Conservation (phyloP, 805 yeast genomes). For the Teunomyces atbi region DNA sequence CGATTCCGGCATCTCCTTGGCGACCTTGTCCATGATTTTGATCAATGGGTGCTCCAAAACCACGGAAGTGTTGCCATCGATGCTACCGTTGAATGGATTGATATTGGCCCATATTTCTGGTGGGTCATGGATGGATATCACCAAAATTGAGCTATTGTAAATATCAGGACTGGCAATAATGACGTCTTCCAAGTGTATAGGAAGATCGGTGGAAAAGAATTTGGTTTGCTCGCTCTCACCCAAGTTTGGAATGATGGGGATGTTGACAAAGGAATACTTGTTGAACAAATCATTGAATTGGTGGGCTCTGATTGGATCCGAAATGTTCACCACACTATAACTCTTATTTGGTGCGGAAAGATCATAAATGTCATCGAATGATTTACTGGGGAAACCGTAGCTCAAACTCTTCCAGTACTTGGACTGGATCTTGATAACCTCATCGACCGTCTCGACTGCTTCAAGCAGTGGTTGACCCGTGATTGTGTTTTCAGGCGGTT, state of each 20-base stretch:
- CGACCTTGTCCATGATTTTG: conserved; percentile 58
- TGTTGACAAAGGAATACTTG: conserved; percentile 55
- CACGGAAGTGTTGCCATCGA: conserved; percentile 70
- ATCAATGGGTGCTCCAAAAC: conserved; percentile 68
- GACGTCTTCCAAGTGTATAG: conserved; percentile 57
- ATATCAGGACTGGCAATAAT: conserved; percentile 72
- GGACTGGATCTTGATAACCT: conserved; percentile 77
- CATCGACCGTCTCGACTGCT: conserved; percentile 76
- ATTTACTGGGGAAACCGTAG: conserved; percentile 54
- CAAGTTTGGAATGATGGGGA: conserved; percentile 55
- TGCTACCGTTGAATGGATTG: conserved; percentile 75
- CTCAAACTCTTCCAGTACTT: conserved; percentile 83
- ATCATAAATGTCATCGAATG: conserved; percentile 41
- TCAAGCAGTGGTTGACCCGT: conserved; percentile 67
- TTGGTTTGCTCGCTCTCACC: conserved; percentile 12
- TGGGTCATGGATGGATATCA: conserved; percentile 83
- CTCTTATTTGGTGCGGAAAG: conserved; percentile 22
- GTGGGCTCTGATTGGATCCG: conserved; percentile 71
- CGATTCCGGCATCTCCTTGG: conserved; percentile 33
- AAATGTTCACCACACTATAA: conserved; percentile 49
- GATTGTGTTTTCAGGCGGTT: conserved; percentile 82
- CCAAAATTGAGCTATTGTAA: conserved; percentile 58
- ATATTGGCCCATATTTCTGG: conserved; percentile 88
- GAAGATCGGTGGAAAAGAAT: conserved; percentile 38
- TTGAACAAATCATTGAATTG: conserved; percentile 60